A percentile compares a stretch with the other conserved stretches of the same genome.
Conservation (phyloP, 257 asterid genomes). For the Schizonepeta tenuifolia region DNA sequence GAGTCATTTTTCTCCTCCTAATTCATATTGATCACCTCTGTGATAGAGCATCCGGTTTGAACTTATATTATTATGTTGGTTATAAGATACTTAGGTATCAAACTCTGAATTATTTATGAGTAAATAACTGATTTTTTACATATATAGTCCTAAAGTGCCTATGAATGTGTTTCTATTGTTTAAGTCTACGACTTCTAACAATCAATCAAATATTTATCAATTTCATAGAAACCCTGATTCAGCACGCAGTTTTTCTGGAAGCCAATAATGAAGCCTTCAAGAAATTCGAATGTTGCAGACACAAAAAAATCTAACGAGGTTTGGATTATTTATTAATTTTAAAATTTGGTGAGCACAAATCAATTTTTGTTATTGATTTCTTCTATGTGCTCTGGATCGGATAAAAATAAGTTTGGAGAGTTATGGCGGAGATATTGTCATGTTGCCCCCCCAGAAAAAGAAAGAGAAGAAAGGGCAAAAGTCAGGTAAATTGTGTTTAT, state of each 20-base stretch:
- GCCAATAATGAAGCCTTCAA: slow-evolving; percentile 31
- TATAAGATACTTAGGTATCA: too few relatives aligned
- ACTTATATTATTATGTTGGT: too few relatives aligned
- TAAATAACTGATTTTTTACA: too few relatives aligned
- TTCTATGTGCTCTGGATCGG: slow-evolving; percentile 11
- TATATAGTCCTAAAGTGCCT: too few relatives aligned
- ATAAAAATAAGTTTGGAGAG: slow-evolving; percentile 36
- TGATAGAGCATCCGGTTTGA: too few relatives aligned
- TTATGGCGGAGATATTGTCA: slow-evolving; percentile 48
- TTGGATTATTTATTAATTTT: background rate
- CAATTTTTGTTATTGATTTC: background rate
- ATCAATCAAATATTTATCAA: too few relatives aligned
- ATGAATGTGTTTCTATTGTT: too few relatives aligned
- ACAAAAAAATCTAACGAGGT: slow-evolving; percentile 34
- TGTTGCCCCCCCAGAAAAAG: slow-evolving; percentile 57
- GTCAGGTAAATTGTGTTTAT: slow-evolving; percentile 43
- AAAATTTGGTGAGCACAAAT: background rate
- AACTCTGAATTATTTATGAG: too few relatives aligned
- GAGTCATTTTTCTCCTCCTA: too few relatives aligned
- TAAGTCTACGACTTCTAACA: too few relatives aligned
- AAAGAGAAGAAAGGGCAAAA: slow-evolving; percentile 48
- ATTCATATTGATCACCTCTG: too few relatives aligned
- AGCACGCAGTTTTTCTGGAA: background rate
- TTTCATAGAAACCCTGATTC: too few relatives aligned
- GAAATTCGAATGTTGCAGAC: slow-evolving; percentile 2